These are phyloP conservation scores for Penicillium atrosanguineum DNA, from an alignment of 495 filamentous ascomycete genomes.

Conservation along the genomic window DNA sequence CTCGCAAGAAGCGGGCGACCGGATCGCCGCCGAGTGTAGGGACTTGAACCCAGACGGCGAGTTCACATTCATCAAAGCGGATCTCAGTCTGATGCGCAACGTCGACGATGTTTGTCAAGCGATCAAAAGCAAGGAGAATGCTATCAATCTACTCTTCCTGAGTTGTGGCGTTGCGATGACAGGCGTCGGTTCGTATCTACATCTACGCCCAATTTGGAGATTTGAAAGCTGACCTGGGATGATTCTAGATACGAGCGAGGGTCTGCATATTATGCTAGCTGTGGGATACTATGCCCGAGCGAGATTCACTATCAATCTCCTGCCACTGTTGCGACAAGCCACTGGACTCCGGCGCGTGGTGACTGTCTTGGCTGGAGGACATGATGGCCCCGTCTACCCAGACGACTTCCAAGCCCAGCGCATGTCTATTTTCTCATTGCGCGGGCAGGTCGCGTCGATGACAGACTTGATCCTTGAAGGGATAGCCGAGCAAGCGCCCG, in stretches of 20 bases:
- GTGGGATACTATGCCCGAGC: constrained; percentile 61
- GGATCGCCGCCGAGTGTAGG: constrained; percentile 45
- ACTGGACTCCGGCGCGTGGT: constrained; percentile 56
- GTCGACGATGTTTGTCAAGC: constrained; percentile 61
- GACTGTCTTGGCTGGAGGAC: constrained; percentile 48
- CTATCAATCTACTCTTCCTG: constrained; percentile 61
- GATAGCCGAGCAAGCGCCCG: constrained; percentile 31
- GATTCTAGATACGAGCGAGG: constrained; percentile 54
- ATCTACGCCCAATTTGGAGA: neutral
- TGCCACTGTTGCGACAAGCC: constrained; percentile 54
- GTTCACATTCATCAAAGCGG: constrained; percentile 56
- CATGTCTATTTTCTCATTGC: constrained; percentile 9
- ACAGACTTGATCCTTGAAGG: constrained; percentile 51
- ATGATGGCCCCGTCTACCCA: constrained; percentile 51
- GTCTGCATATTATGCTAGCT: constrained; percentile 50
- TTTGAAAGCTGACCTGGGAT: neutral
- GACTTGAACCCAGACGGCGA: constrained; percentile 21
- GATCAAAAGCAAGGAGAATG: constrained; percentile 53
- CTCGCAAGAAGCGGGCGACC: constrained; percentile 41
- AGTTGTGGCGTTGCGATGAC: constrained; percentile 16
- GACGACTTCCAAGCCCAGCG: constrained; percentile 44
- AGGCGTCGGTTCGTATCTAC: constrained; percentile 12
- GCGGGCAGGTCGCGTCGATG: constrained; percentile 41
- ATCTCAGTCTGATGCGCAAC: constrained; percentile 54
- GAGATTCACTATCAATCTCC: constrained; percentile 61